Evolutionary conservation across 306 rosid genomes (phyloP), one percentile per base, ranked within the genome.

Genomic region (Datisca glomerata): DNA sequence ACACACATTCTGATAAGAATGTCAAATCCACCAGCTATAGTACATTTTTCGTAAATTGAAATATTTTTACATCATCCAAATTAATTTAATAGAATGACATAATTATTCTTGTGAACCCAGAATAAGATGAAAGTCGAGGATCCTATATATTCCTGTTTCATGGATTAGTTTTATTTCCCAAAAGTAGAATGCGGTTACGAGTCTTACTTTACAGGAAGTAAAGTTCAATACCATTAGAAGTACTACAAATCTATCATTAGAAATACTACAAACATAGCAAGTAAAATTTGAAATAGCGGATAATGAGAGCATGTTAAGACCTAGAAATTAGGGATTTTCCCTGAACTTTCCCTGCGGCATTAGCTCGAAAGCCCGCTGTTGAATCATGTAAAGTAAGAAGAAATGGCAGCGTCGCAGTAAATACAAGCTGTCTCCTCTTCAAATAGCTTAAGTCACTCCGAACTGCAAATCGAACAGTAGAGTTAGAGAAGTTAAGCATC

Each of bases 381-480:
- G 57, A 47, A 19, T 68, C 68, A 54, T 16, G 50, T 38, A 49
- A 51, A 6, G 74, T 68, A 66, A 76, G 73, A 57, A 87, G 73
- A 48, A 73, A 67, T 3, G 89, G 89, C 45, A 74, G 52, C 47
- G 78, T 61, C 42, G 85, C 70, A 31, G 74, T 39, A 63, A 68
- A 35, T 14, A 80, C 38, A 7, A 79, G 41, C 37, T 65, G 74
- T 55, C 94, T 79, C 45, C 72, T 63, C 27, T 55, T 52, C 56
- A 61, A 50, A 14, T 34, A n/a, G 12, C 55, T 28, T 3, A 29
- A 28, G 18, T 18, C 18, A 47, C 12, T 44, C 51, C 21, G 40
- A 47, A 22, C 72, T 64, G 70, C 4, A 15, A 50, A 45, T 10
- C 12, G 18, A 33, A 43, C 35, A 42, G 24, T 15, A 35, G 12